Evolutionary conservation across 345 rosid species (phyloP).

Genomic region (Sisymbrium altissimum): DNA sequence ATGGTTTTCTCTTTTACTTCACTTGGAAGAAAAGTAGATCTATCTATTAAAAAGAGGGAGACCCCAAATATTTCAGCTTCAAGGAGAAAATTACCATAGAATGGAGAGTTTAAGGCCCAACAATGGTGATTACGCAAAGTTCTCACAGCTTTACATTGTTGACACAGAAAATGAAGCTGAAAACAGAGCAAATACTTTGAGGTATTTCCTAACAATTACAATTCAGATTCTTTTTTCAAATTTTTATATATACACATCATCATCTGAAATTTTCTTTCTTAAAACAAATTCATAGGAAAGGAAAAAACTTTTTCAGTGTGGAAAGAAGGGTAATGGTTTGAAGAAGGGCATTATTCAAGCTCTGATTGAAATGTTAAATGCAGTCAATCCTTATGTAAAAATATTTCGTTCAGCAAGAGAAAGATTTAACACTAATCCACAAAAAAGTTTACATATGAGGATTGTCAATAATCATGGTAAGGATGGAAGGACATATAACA

Average conservation of each 20-base stretch:
- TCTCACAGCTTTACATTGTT: background rate
- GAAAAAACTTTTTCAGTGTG: too few species aligned
- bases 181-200: background rate
- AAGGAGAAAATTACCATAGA: background rate
- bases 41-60: constrained; percentile 15
- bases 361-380: background rate
- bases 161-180: background rate
- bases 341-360: background rate
- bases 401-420: background rate
- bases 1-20: too few species aligned
- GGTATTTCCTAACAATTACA: background rate
- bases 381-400: background rate
- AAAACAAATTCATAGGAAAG: too few species aligned
- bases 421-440: background rate
- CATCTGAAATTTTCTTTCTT: too few species aligned
- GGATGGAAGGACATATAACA: background rate
- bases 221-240: too few species aligned
- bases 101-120: background rate
- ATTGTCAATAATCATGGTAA: background rate
- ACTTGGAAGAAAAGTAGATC: too few species aligned
- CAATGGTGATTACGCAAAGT: background rate
- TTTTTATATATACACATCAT: too few species aligned
- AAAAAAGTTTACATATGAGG: background rate
- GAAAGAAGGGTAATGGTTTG: background rate
- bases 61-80: background rate